These are phyloP conservation scores for Botryococcus braunii DNA, from an alignment of 163 green algal genomes.

Conservation along the genomic window DNA sequence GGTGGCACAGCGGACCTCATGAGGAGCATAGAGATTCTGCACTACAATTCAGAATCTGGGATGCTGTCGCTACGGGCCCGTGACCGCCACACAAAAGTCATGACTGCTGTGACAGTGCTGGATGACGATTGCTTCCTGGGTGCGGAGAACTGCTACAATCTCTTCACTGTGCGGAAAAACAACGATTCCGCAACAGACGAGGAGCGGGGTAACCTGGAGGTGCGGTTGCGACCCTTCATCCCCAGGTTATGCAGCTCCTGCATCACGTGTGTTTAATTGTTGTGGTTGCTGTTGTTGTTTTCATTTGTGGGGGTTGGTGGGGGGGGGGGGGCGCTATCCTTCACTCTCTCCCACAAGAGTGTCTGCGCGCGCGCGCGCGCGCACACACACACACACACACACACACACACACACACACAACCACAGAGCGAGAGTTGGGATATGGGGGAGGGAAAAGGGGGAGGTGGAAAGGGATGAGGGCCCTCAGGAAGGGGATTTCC, in stretches of 20 bases:
- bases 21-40: conserved; percentile 82
- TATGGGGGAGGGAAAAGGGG: no score
- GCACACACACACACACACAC: no score
- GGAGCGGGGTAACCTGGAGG: conserved; percentile 72
- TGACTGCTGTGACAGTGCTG: conserved; percentile 68
- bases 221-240: conserved; percentile 8
- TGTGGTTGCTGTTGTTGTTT: not conserved
- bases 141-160: conserved; percentile 83
- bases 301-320: no score
- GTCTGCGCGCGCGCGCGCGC: no score
- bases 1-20: conserved; percentile 80
- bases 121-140: conserved; percentile 87
- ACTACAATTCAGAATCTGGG: conserved; percentile 73
- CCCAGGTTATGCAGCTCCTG: no score
- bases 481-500: no score
- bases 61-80: conserved; percentile 53
- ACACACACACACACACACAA: no score
- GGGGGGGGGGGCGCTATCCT: not conserved
- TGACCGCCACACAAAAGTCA: conserved; percentile 76
- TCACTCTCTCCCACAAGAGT: no score
- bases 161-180: conserved; percentile 79
- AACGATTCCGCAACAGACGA: conserved; percentile 76
- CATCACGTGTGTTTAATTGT: conserved; percentile 5
- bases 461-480: no score
- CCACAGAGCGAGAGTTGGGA: no score